Conservation (phyloP, 1,284 basidiomycete genomes). For the Peniophora sp. region DNA sequence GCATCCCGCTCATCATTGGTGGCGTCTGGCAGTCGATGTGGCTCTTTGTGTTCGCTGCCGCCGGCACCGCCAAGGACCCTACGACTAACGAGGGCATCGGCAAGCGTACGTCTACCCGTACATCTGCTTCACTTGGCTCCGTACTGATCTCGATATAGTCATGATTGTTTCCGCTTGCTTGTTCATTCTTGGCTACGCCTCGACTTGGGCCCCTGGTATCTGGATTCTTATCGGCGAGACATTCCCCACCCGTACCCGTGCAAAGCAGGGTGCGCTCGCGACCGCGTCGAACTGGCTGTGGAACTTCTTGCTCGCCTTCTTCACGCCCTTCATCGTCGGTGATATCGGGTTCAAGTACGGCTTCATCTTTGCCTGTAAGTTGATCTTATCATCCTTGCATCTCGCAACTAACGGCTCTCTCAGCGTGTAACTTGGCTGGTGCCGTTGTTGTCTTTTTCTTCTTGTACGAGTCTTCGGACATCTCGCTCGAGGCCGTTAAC, state of each 20-base stretch:
- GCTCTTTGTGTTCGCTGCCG: constrained; percentile 74
- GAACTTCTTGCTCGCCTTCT: constrained; percentile 75
- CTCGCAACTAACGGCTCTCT: constrained; percentile 4
- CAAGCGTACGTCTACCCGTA: constrained; percentile 30
- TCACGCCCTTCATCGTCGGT: constrained; percentile 58
- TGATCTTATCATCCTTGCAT: background rate
- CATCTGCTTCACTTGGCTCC: background rate
- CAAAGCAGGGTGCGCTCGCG: constrained; percentile 69
- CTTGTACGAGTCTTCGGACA: constrained; percentile 68
- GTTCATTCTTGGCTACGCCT: constrained; percentile 74
- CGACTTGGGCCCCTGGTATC: constrained; percentile 49
- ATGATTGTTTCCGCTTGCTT: constrained; percentile 76
- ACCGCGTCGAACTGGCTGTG: constrained; percentile 61
- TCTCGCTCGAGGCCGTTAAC: constrained; percentile 67
- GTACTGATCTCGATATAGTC: constrained; percentile 27
- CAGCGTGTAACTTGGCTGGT: constrained; percentile 48
- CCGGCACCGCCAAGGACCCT: constrained; percentile 61
- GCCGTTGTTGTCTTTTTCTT: constrained; percentile 68
- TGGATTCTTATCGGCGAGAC: constrained; percentile 77
- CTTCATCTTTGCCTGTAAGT: constrained; percentile 59
- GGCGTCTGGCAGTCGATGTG: constrained; percentile 69
- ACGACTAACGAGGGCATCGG: constrained; percentile 39
- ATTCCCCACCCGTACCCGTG: constrained; percentile 67
- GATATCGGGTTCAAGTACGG: constrained; percentile 62
- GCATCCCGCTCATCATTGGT: constrained; percentile 56